phyloP scores from a whole-genome alignment of 2,329 filamentous ascomycete genomes.

The Aureobasidium pullulans region DNA sequence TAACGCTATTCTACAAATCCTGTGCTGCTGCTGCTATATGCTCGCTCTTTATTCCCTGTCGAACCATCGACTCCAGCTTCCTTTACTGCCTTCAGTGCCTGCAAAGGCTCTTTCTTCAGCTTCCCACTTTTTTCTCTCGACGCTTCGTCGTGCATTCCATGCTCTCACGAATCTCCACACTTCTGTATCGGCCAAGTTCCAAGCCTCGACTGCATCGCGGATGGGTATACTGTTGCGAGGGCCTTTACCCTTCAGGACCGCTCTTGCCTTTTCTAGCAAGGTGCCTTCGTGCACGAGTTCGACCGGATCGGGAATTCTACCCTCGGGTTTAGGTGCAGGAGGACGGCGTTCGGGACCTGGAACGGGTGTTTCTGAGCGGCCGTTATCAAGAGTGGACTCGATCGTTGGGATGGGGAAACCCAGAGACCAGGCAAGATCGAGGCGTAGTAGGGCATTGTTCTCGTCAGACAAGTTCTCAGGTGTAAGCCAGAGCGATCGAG shows the following conservation, averaged over 20 bases:
- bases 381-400: constrained; percentile 40
- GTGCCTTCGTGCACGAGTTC: constrained; percentile 49
- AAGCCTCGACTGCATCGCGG: constrained; percentile 41
- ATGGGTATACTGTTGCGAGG: constrained; percentile 9
- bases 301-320: constrained; percentile 45
- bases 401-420: constrained; percentile 68
- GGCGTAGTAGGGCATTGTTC: constrained; percentile 19
- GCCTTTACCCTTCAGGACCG: constrained; percentile 16
- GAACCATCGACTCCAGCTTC: constrained; percentile 23
- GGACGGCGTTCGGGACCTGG: constrained; percentile 51
- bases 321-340: constrained; percentile 38
- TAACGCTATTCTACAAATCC: too few relatives aligned
- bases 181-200: constrained; percentile 63
- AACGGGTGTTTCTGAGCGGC: constrained; percentile 51
- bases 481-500: constrained; percentile 71
- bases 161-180: constrained; percentile 69
- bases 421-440: constrained; percentile 73
- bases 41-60: background rate
- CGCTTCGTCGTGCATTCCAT: constrained; percentile 53
- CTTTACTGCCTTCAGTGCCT: constrained; percentile 47
- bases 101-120: constrained; percentile 59
- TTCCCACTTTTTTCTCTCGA: constrained; percentile 63
- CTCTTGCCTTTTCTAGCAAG: constrained; percentile 48
- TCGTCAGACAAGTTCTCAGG: constrained; percentile 44
- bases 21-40: too few relatives aligned